Evolutionary conservation across 148 eudicot species (phyloP), one percentile per base, ranked within the genome.

Genomic region (Talinum fruticosum): DNA sequence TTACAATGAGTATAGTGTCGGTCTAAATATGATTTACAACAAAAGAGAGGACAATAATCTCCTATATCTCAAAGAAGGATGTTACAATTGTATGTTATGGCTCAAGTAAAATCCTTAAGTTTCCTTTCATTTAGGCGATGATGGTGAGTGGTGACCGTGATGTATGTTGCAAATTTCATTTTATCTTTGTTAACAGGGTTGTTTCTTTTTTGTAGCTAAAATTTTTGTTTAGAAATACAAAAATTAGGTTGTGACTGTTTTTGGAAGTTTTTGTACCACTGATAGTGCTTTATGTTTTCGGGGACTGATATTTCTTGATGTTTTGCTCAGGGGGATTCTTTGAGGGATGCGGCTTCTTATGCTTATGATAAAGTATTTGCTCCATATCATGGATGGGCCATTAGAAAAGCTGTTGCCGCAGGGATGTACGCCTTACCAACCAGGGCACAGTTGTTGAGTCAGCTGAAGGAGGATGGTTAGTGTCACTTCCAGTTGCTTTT

Each of bases 361-460:
- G 93, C 99, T 75, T 96, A 96, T 79, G 78, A 90, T 61, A 87
- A 91, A 78, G 98, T 93, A 28, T 91, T 96, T 86, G 97, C 99
- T 78, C 99, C 99, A 18, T 49, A 93, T 78, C 99, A 96, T 86
- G 95, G 97, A 75, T 96, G 99, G 99, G 95, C 95, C 62, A 90
- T 96, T 28, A 86, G 99, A 82, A 96, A 90, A 84, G 98, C 95
- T 75, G 99, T 96, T 67, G 92, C 86, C 81, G 97, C 97, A 32
- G 99, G 99, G 76, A 96, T 96, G 99, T 93, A 93, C 83, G 97
- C 98, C n/a, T 89, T 96, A 81, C 99, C 99, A 57, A 88, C 98
- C 33, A 91, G 83, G 80, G 80, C 84, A 12, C 99, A 96, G 85
- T 85, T 96, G 68, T 36, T 96, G 82, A 80, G 49, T 79, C 91